These are phyloP conservation scores for Suillus cothurnatus DNA, from an alignment of 768 basidiomycete species.

Conservation along the genomic window DNA sequence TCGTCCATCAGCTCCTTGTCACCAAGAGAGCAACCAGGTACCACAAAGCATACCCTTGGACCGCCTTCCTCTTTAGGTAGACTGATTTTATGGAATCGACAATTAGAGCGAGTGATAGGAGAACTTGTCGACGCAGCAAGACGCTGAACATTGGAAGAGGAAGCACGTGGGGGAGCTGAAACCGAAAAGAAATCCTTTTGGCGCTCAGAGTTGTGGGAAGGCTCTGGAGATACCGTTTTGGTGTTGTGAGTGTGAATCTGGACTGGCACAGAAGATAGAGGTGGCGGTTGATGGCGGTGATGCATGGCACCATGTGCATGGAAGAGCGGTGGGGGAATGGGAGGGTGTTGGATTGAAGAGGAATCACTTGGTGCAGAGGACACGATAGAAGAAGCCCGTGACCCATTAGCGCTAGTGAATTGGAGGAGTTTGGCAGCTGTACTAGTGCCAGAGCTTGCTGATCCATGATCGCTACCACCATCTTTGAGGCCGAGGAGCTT, in stretches of 20 bases:
- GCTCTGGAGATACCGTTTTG: constrained; percentile 14
- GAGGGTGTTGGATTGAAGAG: constrained; percentile 6
- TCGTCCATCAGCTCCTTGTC: constrained; percentile 55
- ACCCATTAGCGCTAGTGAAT: constrained; percentile 30
- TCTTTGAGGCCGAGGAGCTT: constrained; percentile 14
- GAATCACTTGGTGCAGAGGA: constrained; percentile 38
- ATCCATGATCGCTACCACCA: constrained; percentile 27
- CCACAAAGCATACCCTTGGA: constrained; percentile 60
- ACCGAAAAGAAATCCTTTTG: neutral
- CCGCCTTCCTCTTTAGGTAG: constrained; percentile 56
- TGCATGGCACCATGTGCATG: constrained; percentile 28
- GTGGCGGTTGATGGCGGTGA: constrained; percentile 26
- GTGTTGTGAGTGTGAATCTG: neutral
- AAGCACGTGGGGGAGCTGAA: neutral
- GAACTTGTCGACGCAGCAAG: constrained; percentile 35
- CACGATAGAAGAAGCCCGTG: constrained; percentile 50
- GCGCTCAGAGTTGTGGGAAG: neutral
- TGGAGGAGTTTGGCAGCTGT: constrained; percentile 38
- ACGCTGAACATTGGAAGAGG: constrained; percentile 1
- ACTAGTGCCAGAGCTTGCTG: constrained; percentile 42
- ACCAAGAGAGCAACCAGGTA: constrained; percentile 68
- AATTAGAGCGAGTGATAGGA: constrained; percentile 68
- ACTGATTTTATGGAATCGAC: constrained; percentile 70
- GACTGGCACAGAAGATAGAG: constrained; percentile 13
- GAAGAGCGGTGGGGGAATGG: constrained; percentile 20